Percentiles rank a stretch among this genome's conserved stretches.
These are phyloP conservation scores for Aspergillus fumigatiaffinis DNA, from an alignment of 2,329 filamentous ascomycete species.

Conservation along the genomic window DNA sequence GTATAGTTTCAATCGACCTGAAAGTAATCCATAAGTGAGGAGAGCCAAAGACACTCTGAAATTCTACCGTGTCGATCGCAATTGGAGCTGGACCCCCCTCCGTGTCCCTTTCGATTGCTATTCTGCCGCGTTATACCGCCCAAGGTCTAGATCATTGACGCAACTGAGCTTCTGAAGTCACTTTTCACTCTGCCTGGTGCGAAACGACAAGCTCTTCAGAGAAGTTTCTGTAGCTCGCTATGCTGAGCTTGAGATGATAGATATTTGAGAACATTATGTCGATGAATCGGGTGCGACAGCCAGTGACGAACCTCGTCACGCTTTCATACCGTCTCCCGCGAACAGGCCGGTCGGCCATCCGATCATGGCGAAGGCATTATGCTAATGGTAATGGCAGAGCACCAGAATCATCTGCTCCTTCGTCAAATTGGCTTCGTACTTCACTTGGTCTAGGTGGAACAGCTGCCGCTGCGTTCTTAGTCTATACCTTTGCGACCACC, in stretches of 20 bases:
- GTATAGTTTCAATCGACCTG: neutral
- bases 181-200: neutral
- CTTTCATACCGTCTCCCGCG: conserved; percentile 20
- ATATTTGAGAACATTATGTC: conserved; percentile 22
- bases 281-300: conserved; percentile 22
- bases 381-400: conserved; percentile 21
- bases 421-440: conserved; percentile 28
- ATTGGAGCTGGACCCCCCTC: conserved; percentile 5
- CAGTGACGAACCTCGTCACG: conserved; percentile 17
- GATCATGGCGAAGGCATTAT: conserved; percentile 26
- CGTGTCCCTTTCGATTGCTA: conserved; percentile 22
- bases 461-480: conserved; percentile 28
- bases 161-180: conserved; percentile 21
- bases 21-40: neutral
- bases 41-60: neutral
- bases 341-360: conserved; percentile 14
- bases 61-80: neutral
- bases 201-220: neutral
- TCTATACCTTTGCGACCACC: conserved; percentile 28
- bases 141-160: conserved; percentile 21
- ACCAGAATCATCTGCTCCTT: conserved; percentile 10
- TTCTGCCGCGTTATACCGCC: conserved; percentile 34
- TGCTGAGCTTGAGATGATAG: neutral
- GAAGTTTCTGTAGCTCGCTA: conserved; percentile 3
- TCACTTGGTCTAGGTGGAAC: conserved; percentile 29